A percentile compares a stretch with the other conserved stretches of the same genome.
Conservation (phyloP, 371 early-diverging fungal species). For the Lichtheimia hyalospora region DNA sequence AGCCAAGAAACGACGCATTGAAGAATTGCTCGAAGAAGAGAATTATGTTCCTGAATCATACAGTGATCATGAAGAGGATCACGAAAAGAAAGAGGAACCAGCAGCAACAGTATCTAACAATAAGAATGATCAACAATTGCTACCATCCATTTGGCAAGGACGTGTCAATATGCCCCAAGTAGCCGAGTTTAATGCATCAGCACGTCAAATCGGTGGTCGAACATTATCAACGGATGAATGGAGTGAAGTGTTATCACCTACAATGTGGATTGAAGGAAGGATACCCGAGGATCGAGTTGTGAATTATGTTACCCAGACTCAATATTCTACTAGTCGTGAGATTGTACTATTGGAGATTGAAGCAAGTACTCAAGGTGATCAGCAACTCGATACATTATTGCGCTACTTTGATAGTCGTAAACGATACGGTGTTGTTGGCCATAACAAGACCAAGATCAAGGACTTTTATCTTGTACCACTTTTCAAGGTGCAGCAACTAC, state of each 20-base stretch:
- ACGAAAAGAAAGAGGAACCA: no score
- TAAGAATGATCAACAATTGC: no score
- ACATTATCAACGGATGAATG: constrained; percentile 45
- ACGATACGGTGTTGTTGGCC: constrained; percentile 72
- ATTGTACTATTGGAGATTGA: constrained; percentile 62
- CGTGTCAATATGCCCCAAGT: constrained; percentile 70
- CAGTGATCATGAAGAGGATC: no score
- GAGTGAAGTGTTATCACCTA: constrained; percentile 60
- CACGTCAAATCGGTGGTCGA: constrained; percentile 66
- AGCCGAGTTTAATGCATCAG: constrained; percentile 56
- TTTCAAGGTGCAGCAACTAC: constrained; percentile 48
- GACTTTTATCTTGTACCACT: constrained; percentile 78
- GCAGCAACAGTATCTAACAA: no score
- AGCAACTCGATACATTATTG: constrained; percentile 46
- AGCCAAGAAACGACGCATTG: no score
- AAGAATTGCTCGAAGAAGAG: no score
- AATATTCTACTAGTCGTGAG: constrained; percentile 54
- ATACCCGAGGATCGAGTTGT: constrained; percentile 56
- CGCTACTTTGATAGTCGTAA: constrained; percentile 60
- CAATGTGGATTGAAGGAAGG: constrained; percentile 69
- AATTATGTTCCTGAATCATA: no score
- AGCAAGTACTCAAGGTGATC: constrained; percentile 8
- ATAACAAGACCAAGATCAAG: constrained; percentile 63
- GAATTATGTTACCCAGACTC: constrained; percentile 58
- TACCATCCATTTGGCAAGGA: constrained; percentile 61